phyloP scores from a whole-genome alignment of 2,329 filamentous ascomycete genomes.

The Botryotinia calthae region DNA sequence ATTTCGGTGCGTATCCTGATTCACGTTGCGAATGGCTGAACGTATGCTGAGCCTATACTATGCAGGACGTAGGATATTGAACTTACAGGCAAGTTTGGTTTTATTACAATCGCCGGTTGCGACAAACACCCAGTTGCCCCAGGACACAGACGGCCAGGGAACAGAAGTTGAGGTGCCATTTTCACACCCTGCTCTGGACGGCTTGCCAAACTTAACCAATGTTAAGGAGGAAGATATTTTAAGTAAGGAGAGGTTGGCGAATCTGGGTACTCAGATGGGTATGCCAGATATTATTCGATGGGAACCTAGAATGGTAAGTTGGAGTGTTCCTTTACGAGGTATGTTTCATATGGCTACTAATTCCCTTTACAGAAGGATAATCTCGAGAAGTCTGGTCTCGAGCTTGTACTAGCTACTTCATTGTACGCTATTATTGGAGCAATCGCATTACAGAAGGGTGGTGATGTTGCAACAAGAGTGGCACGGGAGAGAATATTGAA shows the following conservation, averaged over 20 bases:
- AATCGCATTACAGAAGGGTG: slow-evolving; percentile 82
- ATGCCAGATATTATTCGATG: slow-evolving; percentile 77
- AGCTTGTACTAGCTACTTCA: slow-evolving; percentile 71
- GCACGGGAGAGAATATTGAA: slow-evolving; percentile 61
- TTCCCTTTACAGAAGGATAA: slow-evolving; percentile 55
- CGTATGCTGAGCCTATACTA: slow-evolving; percentile 26
- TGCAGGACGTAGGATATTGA: slow-evolving; percentile 56
- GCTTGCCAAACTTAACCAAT: slow-evolving; percentile 68
- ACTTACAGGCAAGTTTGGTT: slow-evolving; percentile 62
- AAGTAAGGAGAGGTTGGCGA: slow-evolving; percentile 62
- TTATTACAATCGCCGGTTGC: slow-evolving; percentile 49
- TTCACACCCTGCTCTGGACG: slow-evolving; percentile 65
- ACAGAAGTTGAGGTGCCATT: slow-evolving; percentile 59
- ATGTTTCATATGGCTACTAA: slow-evolving; percentile 27
- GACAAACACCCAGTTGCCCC: slow-evolving; percentile 38
- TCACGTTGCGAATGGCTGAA: neutral
- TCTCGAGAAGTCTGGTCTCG: slow-evolving; percentile 68
- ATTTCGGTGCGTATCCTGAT: slow-evolving; percentile 61
- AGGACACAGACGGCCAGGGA: slow-evolving; percentile 51
- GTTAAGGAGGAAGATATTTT: slow-evolving; percentile 60
- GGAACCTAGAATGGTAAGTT: slow-evolving; percentile 74
- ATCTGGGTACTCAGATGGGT: slow-evolving; percentile 67
- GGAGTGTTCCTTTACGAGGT: neutral
- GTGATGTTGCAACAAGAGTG: slow-evolving; percentile 70
- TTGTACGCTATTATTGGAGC: slow-evolving; percentile 87